phyloP scores from a whole-genome alignment of 1,284 basidiomycete genomes.

The Coniferiporia weirii region DNA sequence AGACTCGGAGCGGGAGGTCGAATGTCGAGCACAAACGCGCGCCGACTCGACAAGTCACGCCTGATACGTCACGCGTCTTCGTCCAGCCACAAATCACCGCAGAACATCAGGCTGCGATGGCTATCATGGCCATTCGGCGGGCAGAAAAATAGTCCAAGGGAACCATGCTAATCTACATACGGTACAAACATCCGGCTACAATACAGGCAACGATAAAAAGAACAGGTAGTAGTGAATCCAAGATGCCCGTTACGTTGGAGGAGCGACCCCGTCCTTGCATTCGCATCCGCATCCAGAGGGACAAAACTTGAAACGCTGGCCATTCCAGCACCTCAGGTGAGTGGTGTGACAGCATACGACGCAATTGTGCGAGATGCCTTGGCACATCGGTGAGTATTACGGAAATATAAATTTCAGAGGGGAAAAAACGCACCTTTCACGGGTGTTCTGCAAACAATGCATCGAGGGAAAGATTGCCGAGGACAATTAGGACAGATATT shows the following conservation, averaged over 20 bases:
- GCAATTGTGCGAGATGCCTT: constrained; percentile 70
- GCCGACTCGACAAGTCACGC: neutral
- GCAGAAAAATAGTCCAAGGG: too few species aligned
- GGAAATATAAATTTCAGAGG: too few species aligned
- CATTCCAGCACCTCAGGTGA: constrained; percentile 61
- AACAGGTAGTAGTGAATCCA: neutral
- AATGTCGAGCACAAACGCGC: neutral
- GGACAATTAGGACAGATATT: constrained; percentile 47
- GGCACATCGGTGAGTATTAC: constrained; percentile 7
- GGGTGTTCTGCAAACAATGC: constrained; percentile 72
- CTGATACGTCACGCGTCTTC: constrained; percentile 8
- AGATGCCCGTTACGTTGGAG: neutral
- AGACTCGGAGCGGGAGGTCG: neutral
- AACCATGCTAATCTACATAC: too few species aligned
- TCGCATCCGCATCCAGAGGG: constrained; percentile 61
- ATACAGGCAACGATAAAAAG: neutral
- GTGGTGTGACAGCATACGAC: constrained; percentile 60
- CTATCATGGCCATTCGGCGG: too few species aligned
- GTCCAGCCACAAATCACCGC: neutral
- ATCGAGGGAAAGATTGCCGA: constrained; percentile 43
- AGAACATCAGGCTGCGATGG: too few species aligned
- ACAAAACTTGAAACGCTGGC: constrained; percentile 43
- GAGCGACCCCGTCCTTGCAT: constrained; percentile 28
- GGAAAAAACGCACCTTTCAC: constrained; percentile 55
- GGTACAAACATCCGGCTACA: too few species aligned